Conservation (phyloP, 2,329 filamentous ascomycete species). For the Neonectria sp. region DNA sequence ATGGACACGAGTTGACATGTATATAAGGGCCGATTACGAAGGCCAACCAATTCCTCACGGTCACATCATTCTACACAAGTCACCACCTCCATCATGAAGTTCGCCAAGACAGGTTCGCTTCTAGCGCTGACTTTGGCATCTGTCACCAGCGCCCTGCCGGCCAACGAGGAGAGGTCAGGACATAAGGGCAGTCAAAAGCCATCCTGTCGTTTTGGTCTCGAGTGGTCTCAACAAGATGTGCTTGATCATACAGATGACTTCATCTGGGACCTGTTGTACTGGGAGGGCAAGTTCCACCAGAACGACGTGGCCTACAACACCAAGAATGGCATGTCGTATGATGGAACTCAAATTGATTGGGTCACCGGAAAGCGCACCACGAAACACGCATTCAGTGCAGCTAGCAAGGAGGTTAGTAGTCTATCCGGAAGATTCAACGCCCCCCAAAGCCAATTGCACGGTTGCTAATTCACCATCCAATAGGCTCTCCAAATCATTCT, state of each 20-base stretch:
- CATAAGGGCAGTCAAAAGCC: constrained; percentile 34
- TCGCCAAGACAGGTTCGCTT: constrained; percentile 2
- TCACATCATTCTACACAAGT: background rate
- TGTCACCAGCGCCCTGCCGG: constrained; percentile 1
- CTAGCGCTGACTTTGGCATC: constrained; percentile 17
- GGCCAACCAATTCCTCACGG: background rate
- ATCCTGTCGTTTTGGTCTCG: constrained; percentile 49
- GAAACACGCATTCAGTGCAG: constrained; percentile 58
- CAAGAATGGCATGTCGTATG: constrained; percentile 59
- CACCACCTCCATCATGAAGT: constrained; percentile 25
- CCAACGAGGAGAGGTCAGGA: constrained; percentile 6
- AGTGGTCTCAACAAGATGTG: constrained; percentile 50
- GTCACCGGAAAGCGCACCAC: constrained; percentile 52
- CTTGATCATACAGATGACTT: constrained; percentile 51
- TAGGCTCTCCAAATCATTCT: constrained; percentile 61
- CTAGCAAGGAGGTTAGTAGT: constrained; percentile 53
- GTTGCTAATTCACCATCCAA: background rate
- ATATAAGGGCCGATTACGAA: constrained; percentile 16
- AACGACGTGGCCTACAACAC: constrained; percentile 58
- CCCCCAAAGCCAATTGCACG: background rate
- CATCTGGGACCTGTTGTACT: constrained; percentile 56
- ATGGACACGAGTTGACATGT: background rate
- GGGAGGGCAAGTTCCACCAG: constrained; percentile 62
- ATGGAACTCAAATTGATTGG: constrained; percentile 57
- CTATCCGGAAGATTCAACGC: background rate